A percentile compares a stretch with the other conserved stretches of the same genome.
phyloP scores from a whole-genome alignment of 768 basidiomycete genomes.

The Dictyophora rubrovolvata region DNA sequence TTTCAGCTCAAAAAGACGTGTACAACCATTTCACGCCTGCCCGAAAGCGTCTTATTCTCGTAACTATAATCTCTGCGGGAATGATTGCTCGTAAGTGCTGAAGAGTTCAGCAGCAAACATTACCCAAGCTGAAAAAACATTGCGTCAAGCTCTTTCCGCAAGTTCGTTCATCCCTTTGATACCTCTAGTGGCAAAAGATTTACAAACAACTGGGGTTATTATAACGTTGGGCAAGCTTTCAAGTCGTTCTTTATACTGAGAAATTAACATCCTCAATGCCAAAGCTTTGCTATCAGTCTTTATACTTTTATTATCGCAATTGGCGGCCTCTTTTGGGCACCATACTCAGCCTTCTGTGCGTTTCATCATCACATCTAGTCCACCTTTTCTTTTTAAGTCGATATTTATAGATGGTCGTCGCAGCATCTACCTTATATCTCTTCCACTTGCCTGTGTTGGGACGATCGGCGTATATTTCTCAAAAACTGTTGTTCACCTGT shows the following conservation, averaged over 20 bases:
- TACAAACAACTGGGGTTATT: conserved; percentile 42
- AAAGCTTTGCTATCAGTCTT: conserved; percentile 33
- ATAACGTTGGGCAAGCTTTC: conserved; percentile 35
- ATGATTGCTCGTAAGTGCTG: conserved; percentile 47
- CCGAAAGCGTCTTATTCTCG: conserved; percentile 43
- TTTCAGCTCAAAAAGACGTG: conserved; percentile 20
- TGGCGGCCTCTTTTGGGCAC: conserved; percentile 41
- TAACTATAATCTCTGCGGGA: conserved; percentile 49
- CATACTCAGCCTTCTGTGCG: conserved; percentile 40
- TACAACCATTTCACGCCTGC: conserved; percentile 47
- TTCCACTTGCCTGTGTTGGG: conserved; percentile 49
- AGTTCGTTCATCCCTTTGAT: conserved; percentile 67
- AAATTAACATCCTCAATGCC: neutral
- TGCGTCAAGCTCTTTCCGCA: conserved; percentile 48
- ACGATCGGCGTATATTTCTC: conserved; percentile 51
- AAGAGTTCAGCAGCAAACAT: neutral
- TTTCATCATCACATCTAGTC: conserved; percentile 1
- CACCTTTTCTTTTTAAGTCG: neutral
- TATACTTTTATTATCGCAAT: conserved; percentile 36
- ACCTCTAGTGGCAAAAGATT: conserved; percentile 58
- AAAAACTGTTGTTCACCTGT: conserved; percentile 32
- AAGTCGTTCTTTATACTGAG: neutral
- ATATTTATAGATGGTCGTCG: conserved; percentile 48
- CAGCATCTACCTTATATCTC: conserved; percentile 43
- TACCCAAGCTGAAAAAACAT: neutral